These are phyloP conservation scores for Naganishia liquefaciens DNA, from an alignment of 1,284 basidiomycete genomes.

Conservation along the genomic window DNA sequence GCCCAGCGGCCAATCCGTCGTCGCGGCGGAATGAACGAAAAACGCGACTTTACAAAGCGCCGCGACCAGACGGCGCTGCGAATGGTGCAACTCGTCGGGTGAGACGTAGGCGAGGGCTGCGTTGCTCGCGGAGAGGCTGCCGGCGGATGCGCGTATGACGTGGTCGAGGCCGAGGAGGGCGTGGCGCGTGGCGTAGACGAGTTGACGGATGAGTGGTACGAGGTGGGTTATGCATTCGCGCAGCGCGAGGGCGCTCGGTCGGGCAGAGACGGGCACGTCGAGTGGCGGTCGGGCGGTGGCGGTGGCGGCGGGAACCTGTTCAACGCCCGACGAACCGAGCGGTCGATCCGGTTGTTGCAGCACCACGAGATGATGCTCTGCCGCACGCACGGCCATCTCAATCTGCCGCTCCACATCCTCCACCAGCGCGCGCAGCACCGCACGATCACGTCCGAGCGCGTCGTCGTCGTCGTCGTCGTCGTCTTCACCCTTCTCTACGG, in stretches of 20 bases:
- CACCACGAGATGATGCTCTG: constrained; percentile 14
- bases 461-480: background rate
- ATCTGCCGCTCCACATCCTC: constrained; percentile 7
- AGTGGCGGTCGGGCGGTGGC: no score
- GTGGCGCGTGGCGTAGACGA: constrained; percentile 48
- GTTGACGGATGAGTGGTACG: constrained; percentile 40
- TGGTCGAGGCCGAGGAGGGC: constrained; percentile 37
- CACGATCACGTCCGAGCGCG: background rate
- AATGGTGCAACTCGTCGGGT: constrained; percentile 29
- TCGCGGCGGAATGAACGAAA: constrained; percentile 33
- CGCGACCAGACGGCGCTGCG: constrained; percentile 33
- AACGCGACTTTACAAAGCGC: constrained; percentile 35
- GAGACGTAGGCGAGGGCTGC: constrained; percentile 39
- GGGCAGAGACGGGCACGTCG: constrained; percentile 14
- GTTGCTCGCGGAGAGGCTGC: no score
- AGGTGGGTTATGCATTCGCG: constrained; percentile 15
- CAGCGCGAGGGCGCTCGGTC: constrained; percentile 43
- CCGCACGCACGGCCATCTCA: background rate
- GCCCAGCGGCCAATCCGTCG: constrained; percentile 32
- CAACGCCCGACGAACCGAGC: constrained; percentile 2
- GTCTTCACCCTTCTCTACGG: background rate
- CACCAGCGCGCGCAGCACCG: background rate
- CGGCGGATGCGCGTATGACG: constrained; percentile 41
- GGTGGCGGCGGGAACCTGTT: background rate
- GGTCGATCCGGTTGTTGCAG: constrained; percentile 12